Evolutionary conservation across 805 yeast species (phyloP).

Genomic region (Metschnikowia koreensis): DNA sequence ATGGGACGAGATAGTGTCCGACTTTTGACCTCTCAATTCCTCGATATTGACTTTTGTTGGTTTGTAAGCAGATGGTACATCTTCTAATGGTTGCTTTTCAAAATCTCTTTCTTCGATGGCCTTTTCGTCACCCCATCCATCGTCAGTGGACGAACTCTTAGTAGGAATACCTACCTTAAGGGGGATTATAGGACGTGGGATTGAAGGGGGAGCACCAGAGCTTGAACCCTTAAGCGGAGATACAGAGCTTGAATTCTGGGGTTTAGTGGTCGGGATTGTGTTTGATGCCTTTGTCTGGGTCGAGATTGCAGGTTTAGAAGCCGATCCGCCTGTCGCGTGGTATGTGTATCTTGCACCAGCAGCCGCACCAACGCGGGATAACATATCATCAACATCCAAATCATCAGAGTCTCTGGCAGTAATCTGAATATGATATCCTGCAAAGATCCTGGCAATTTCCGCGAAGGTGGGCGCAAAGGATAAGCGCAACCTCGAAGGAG

Average conservation of each 20-base stretch:
- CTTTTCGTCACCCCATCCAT: constrained; percentile 73
- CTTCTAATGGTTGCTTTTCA: constrained; percentile 46
- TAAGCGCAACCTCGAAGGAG: constrained; percentile 73
- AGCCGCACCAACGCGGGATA: constrained; percentile 79
- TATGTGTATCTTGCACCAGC: constrained; percentile 85
- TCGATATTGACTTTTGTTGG: constrained; percentile 63
- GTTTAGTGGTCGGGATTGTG: not conserved
- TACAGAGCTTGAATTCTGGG: not conserved
- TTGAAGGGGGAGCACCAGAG: constrained; percentile 15
- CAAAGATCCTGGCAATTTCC: constrained; percentile 64
- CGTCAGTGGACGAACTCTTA: constrained; percentile 31
- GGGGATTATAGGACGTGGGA: constrained; percentile 22
- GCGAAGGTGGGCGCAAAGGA: constrained; percentile 78
- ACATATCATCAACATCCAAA: constrained; percentile 71
- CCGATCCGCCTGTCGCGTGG: constrained; percentile 11
- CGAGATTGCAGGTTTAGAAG: constrained; percentile 6
- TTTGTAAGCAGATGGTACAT: constrained; percentile 60
- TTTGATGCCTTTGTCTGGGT: not conserved
- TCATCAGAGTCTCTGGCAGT: constrained; percentile 96
- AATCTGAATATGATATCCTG: constrained; percentile 91
- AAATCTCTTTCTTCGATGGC: constrained; percentile 57
- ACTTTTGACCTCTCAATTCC: constrained; percentile 49
- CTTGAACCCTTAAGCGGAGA: not conserved
- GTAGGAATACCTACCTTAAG: constrained; percentile 21
- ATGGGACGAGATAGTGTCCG: constrained; percentile 44